Percentiles rank a stretch among this genome's conserved stretches.
phyloP scores from a whole-genome alignment of 306 rosid species.

The Cicer cuneatum region DNA sequence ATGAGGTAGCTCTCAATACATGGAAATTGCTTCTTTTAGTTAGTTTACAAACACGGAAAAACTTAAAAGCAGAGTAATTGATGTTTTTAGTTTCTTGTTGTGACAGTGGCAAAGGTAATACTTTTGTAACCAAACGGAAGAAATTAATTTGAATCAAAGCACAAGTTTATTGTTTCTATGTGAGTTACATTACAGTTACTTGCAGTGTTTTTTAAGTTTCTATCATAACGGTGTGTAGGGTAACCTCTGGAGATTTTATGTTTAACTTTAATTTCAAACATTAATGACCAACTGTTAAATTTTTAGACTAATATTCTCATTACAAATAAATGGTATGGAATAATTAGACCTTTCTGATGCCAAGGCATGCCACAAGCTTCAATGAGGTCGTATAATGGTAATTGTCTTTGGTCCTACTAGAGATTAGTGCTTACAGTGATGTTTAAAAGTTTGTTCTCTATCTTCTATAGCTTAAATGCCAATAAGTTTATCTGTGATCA shows the following conservation, averaged over 20 bases:
- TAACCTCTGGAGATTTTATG: constrained; percentile 12
- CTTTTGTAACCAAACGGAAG: constrained; percentile 39
- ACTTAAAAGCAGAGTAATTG: constrained; percentile 33
- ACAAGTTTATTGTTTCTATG: constrained; percentile 24
- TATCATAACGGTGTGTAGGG: constrained; percentile 27
- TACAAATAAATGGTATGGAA: background rate
- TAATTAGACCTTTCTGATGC: background rate
- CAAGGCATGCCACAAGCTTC: constrained; percentile 32
- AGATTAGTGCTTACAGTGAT: background rate
- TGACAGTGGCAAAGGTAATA: constrained; percentile 39
- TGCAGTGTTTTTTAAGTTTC: constrained; percentile 34
- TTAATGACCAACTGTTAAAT: constrained; percentile 24
- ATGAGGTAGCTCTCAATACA: constrained; percentile 46
- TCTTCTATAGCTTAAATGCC: constrained; percentile 31
- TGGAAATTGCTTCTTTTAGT: constrained; percentile 42
- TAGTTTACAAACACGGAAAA: constrained; percentile 34
- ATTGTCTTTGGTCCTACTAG: background rate
- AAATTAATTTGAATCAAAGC: constrained; percentile 38
- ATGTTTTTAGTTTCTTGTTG: constrained; percentile 42
- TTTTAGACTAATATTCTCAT: constrained; percentile 8
- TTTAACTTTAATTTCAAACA: constrained; percentile 21
- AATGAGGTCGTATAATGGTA: background rate
- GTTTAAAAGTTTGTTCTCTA: background rate
- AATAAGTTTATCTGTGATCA: constrained; percentile 20
- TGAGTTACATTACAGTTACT: constrained; percentile 34